A percentile compares a stretch with the other conserved stretches of the same genome.
These are phyloP conservation scores for Alloascoidea hylecoeti DNA, from an alignment of 805 yeast species.

Conservation along the genomic window DNA sequence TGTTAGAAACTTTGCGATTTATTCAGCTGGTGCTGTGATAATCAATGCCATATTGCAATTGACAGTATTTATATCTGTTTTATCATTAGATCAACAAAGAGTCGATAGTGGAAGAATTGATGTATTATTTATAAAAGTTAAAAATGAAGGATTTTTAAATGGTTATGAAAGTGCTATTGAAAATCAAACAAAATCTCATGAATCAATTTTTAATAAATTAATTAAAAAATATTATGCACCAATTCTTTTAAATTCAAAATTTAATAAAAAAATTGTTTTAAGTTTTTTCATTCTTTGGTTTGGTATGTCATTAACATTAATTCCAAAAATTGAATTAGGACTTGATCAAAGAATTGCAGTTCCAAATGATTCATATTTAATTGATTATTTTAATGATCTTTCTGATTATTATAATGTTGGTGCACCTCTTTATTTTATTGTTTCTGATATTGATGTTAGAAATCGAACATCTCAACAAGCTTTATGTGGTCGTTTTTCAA, in stretches of 20 bases:
- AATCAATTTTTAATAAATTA: constrained; percentile 22
- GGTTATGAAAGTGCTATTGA: constrained; percentile 1
- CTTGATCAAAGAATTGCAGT: constrained; percentile 84
- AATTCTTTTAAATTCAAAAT: constrained; percentile 31
- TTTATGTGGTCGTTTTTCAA: constrained; percentile 77
- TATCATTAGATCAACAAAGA: constrained; percentile 53
- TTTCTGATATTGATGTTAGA: constrained; percentile 55
- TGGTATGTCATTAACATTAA: constrained; percentile 49
- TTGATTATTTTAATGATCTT: constrained; percentile 67
- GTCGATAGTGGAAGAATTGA: constrained; percentile 47
- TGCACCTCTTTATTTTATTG: constrained; percentile 83
- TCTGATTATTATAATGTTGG: constrained; percentile 69
- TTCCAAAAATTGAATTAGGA: constrained; percentile 66
- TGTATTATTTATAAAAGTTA: constrained; percentile 18
- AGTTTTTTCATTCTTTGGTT: constrained; percentile 45
- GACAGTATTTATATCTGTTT: constrained; percentile 64
- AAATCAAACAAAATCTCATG: constrained; percentile 7
- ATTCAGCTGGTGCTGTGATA: constrained; percentile 76
- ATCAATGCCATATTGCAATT: constrained; percentile 67
- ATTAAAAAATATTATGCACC: constrained; percentile 45
- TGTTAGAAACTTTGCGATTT: constrained; percentile 82
- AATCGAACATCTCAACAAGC: constrained; percentile 46
- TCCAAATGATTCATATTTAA: constrained; percentile 71
- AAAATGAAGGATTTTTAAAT: background rate
- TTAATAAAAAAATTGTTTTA: constrained; percentile 32